Percentiles rank a stretch among this genome's conserved stretches.
These are phyloP conservation scores for Anacardium occidentale DNA, from an alignment of 345 rosid genomes.

Conservation along the genomic window DNA sequence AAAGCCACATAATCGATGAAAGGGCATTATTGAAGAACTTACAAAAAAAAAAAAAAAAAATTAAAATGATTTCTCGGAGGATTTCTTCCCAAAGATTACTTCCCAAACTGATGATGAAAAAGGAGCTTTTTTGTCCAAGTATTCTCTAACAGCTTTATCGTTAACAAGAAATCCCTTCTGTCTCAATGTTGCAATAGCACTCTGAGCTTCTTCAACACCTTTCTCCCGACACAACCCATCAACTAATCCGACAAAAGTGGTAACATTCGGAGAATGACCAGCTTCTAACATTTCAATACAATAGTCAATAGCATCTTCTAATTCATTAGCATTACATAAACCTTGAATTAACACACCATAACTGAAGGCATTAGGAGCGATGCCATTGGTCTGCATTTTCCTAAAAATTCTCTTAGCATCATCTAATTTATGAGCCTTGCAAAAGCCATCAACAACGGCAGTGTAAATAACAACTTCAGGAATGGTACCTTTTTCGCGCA, in stretches of 20 bases:
- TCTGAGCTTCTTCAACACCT: constrained; percentile 60
- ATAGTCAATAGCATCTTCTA: constrained; percentile 66
- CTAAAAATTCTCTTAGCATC: constrained; percentile 84
- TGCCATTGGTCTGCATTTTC: constrained; percentile 72
- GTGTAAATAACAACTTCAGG: constrained; percentile 94
- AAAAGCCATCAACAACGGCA: constrained; percentile 84
- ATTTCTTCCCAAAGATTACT: constrained; percentile 66
- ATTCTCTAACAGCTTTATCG: constrained; percentile 70
- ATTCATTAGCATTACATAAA: constrained; percentile 42
- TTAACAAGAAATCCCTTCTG: constrained; percentile 66
- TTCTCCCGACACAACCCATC: constrained; percentile 63
- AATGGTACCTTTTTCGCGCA: constrained; percentile 83
- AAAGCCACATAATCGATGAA: too few species aligned
- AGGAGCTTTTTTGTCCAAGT: constrained; percentile 68
- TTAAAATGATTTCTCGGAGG: constrained; percentile 35
- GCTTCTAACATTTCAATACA: constrained; percentile 77
- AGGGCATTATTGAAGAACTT: neutral
- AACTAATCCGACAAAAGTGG: constrained; percentile 83
- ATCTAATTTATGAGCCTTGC: constrained; percentile 71
- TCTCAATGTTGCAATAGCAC: constrained; percentile 40
- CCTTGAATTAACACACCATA: constrained; percentile 67
- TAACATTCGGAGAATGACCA: constrained; percentile 76
- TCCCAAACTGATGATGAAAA: constrained; percentile 64
- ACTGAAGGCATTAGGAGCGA: constrained; percentile 70
- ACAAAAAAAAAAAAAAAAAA: constrained; percentile 1